Percentiles rank a stretch among this genome's conserved stretches.
Evolutionary conservation across 208 protist genomes (phyloP).

Genomic region (Acanthamoeba triangularis): DNA sequence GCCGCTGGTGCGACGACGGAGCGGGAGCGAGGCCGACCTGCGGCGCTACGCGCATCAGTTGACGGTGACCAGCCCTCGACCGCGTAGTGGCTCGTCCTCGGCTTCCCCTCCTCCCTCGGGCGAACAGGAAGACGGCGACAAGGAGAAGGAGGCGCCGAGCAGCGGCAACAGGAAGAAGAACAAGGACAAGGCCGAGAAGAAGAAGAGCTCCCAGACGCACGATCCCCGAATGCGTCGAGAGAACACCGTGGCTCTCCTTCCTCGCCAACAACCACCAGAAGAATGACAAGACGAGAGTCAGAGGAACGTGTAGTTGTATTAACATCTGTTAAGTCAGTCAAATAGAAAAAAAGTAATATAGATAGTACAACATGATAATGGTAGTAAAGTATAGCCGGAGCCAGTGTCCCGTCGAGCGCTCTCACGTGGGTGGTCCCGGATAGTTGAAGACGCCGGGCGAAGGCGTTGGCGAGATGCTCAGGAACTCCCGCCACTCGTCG

Average conservation of each 20-base stretch:
- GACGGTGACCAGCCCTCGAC: neutral
- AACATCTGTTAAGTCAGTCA: too few relatives aligned
- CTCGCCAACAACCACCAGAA: too few relatives aligned
- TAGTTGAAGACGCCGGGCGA: neutral
- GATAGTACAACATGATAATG: neutral
- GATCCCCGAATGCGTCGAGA: neutral
- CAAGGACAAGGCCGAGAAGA: neutral
- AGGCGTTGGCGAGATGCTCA: neutral
- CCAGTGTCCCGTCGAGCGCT: neutral
- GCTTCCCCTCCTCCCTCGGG: too few relatives aligned
- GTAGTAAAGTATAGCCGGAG: neutral
- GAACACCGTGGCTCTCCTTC: neutral
- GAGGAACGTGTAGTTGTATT: too few relatives aligned
- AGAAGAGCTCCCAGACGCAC: neutral
- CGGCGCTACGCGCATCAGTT: neutral
- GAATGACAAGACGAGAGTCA: too few relatives aligned
- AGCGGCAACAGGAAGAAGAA: neutral
- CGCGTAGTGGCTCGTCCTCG: neutral
- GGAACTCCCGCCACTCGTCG: constrained; percentile 4
- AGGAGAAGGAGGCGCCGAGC: too few relatives aligned
- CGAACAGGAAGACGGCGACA: too few relatives aligned
- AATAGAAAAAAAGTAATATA: neutral
- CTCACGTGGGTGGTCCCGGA: neutral
- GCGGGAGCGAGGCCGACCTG: neutral
- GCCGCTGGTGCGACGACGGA: neutral